These are phyloP conservation scores for Xylariales sp. DNA, from an alignment of 2,329 filamentous ascomycete species.

Conservation along the genomic window DNA sequence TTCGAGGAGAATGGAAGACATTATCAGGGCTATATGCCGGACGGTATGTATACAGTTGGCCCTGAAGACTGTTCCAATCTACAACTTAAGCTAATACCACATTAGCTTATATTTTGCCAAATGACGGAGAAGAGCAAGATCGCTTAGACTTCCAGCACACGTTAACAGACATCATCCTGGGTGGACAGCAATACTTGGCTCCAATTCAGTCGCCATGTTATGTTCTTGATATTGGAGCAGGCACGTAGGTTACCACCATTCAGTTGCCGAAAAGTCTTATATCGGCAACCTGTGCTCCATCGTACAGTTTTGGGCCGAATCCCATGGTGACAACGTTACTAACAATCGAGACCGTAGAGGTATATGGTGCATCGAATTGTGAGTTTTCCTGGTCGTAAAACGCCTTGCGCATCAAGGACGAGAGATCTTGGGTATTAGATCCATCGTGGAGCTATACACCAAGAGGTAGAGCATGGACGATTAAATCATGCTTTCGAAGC, in stretches of 20 bases:
- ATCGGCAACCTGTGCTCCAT: too few relatives aligned
- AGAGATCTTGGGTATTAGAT: too few relatives aligned
- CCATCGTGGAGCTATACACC: too few relatives aligned
- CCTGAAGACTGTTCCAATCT: background rate
- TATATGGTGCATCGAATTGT: background rate
- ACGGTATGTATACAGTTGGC: background rate
- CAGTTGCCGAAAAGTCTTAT: too few relatives aligned
- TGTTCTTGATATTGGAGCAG: background rate
- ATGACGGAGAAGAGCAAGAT: conserved; percentile 1
- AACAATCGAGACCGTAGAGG: too few relatives aligned
- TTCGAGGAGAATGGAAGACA: background rate
- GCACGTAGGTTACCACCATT: background rate
- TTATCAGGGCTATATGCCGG: conserved; percentile 1
- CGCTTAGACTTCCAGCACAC: conserved; percentile 2
- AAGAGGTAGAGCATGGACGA: too few relatives aligned
- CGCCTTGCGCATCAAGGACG: too few relatives aligned
- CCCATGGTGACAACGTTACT: too few relatives aligned
- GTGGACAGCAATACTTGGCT: background rate
- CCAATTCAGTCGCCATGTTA: background rate
- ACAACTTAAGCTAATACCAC: background rate
- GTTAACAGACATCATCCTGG: background rate
- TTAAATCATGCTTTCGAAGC: too few relatives aligned
- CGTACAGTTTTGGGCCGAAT: too few relatives aligned
- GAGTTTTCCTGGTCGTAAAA: background rate
- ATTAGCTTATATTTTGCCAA: background rate